These are phyloP conservation scores for Flaveria floridana DNA, from an alignment of 140 eudicot genomes.

Conservation along the genomic window DNA sequence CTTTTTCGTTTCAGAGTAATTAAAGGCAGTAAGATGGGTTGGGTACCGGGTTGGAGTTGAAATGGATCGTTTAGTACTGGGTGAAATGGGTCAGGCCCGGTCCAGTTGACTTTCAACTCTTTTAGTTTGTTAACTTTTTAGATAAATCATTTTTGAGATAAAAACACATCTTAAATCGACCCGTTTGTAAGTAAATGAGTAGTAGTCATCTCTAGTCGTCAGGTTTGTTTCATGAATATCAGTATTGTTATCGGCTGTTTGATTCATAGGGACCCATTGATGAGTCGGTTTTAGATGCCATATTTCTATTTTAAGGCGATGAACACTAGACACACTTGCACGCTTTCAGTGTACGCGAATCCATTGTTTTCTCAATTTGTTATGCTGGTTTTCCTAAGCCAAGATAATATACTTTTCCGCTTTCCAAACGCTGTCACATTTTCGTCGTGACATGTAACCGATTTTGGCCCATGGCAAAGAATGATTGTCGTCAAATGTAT, in stretches of 20 bases:
- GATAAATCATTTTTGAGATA: background rate
- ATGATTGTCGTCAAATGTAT: background rate
- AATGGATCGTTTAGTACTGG: background rate
- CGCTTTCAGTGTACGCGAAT: constrained; percentile 11
- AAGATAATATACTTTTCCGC: constrained; percentile 22
- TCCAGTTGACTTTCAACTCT: background rate
- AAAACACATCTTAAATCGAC: background rate
- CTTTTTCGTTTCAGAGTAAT: too few species aligned
- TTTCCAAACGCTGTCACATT: constrained; percentile 1
- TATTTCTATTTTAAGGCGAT: constrained; percentile 32
- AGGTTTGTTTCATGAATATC: background rate
- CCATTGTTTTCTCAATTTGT: background rate
- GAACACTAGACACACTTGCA: background rate
- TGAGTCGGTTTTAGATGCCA: constrained; percentile 1
- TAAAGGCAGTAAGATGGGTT: too few species aligned
- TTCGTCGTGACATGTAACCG: background rate
- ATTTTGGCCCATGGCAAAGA: constrained; percentile 9
- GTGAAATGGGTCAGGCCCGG: background rate
- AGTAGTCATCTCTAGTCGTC: background rate
- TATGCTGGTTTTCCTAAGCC: constrained; percentile 20
- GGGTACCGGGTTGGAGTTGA: background rate
- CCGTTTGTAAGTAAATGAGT: constrained; percentile 1
- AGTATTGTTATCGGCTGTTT: background rate
- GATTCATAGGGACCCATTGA: too few species aligned
- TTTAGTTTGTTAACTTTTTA: background rate